A percentile compares a stretch with the other conserved stretches of the same genome.
phyloP scores from a whole-genome alignment of 169 alveolate genomes.

The Amoebophrya sp. region DNA sequence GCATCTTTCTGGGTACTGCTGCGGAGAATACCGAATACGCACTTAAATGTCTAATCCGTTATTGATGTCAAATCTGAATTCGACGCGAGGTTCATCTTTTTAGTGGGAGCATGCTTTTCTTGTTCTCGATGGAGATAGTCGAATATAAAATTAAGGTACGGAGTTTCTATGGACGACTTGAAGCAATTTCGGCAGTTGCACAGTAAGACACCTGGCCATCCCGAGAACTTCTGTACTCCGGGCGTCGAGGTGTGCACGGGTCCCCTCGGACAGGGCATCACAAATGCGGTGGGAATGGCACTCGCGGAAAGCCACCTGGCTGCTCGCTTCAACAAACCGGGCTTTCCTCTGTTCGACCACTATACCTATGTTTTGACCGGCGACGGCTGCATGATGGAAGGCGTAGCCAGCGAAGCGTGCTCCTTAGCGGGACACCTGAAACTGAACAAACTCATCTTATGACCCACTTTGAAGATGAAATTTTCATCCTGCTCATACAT shows the following conservation, averaged over 20 bases:
- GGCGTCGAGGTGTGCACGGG: conserved; percentile 63
- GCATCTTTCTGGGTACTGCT: conserved; percentile 52
- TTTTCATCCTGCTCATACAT: too few relatives aligned
- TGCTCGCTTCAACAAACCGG: conserved; percentile 56
- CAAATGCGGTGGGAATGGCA: conserved; percentile 69
- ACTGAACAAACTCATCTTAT: too few relatives aligned
- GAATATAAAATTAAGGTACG: conserved; percentile 40
- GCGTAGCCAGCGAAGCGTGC: conserved; percentile 63
- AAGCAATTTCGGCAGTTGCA: conserved; percentile 57
- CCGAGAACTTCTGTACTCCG: conserved; percentile 50
- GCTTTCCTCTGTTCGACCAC: conserved; percentile 54
- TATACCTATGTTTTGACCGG: conserved; percentile 55
- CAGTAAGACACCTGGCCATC: conserved; percentile 60
- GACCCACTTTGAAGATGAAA: too few relatives aligned
- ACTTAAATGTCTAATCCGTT: too few relatives aligned
- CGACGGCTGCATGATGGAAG: conserved; percentile 69
- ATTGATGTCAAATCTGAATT: too few relatives aligned
- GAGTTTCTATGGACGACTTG: conserved; percentile 55
- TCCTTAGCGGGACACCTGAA: conserved; percentile 68
- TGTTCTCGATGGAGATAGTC: neutral
- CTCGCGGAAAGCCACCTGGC: conserved; percentile 56
- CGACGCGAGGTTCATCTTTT: too few relatives aligned
- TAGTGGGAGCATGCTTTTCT: too few relatives aligned
- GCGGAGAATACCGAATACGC: too few relatives aligned
- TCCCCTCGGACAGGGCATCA: conserved; percentile 69